phyloP scores from a whole-genome alignment of 371 early-diverging fungal species.

The Mortierella sp. region DNA sequence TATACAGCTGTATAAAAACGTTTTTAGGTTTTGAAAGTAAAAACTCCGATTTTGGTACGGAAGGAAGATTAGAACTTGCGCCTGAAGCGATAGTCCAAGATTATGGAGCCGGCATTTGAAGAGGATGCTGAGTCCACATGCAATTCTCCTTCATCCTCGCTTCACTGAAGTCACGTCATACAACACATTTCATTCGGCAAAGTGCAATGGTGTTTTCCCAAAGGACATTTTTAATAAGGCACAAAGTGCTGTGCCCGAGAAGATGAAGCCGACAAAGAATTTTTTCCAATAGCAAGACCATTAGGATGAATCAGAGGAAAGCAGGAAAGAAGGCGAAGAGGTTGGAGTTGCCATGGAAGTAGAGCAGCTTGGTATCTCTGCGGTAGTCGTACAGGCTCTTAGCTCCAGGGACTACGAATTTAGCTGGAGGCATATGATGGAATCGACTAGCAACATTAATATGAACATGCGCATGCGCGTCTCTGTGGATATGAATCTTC shows the following conservation, averaged over 20 bases:
- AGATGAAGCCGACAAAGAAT: constrained; percentile 62
- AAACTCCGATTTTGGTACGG: too few species aligned
- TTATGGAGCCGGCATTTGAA: constrained; percentile 72
- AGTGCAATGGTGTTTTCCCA: constrained; percentile 95
- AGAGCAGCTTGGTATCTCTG: constrained; percentile 81
- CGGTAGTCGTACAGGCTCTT: constrained; percentile 92
- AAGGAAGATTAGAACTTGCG: too few species aligned
- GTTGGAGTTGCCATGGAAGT: constrained; percentile 77
- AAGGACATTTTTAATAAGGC: constrained; percentile 95
- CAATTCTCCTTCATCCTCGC: constrained; percentile 14
- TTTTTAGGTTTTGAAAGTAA: too few species aligned
- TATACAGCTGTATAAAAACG: too few species aligned
- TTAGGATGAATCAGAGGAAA: constrained; percentile 8
- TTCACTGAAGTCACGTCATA: constrained; percentile 73
- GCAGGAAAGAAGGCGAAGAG: constrained; percentile 3
- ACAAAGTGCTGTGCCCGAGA: constrained; percentile 85
- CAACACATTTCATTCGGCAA: constrained; percentile 95
- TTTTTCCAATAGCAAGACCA: constrained; percentile 11
- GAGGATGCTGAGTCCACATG: constrained; percentile 44
- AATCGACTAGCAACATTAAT: constrained; percentile 97
- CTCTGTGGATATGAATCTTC: constrained; percentile 72
- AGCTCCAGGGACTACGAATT: constrained; percentile 96
- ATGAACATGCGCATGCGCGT: constrained; percentile 94
- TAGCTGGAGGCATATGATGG: constrained; percentile 93
- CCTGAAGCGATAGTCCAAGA: constrained; percentile 94